phyloP scores from a whole-genome alignment of 176 grass and related monocot species.

The Carex kokanica region DNA sequence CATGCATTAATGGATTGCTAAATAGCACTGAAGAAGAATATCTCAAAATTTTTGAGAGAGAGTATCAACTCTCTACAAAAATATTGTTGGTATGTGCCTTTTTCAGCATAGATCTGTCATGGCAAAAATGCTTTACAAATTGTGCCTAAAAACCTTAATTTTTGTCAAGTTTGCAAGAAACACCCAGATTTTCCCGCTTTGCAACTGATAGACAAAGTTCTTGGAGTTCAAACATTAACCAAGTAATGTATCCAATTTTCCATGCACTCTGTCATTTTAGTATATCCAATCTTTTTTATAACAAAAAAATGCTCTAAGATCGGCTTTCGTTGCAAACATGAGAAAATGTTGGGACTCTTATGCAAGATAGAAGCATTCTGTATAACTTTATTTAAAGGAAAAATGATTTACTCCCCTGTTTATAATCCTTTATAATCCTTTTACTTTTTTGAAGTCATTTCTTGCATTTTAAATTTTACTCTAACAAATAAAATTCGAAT shows the following conservation, averaged over 20 bases:
- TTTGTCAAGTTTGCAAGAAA: background rate
- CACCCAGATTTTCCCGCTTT: background rate
- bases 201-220: background rate
- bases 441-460: background rate
- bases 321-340: background rate
- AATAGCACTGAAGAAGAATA: slow-evolving; percentile 5
- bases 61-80: slow-evolving; percentile 30
- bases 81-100: slow-evolving; percentile 22
- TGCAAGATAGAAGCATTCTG: background rate
- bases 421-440: background rate
- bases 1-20: slow-evolving; percentile 26
- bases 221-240: background rate
- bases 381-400: background rate
- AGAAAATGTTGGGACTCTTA: background rate
- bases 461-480: background rate
- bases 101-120: background rate
- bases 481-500: slow-evolving; percentile 1
- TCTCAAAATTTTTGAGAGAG: slow-evolving; percentile 20
- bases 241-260: background rate
- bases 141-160: background rate
- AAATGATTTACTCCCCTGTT: background rate
- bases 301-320: background rate
- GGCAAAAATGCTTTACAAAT: background rate
- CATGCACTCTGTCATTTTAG: background rate
- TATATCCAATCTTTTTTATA: background rate